Evolutionary conservation across 2,329 filamentous ascomycete genomes (phyloP).

Genomic region (Neofusicoccum kwambonambiense): DNA sequence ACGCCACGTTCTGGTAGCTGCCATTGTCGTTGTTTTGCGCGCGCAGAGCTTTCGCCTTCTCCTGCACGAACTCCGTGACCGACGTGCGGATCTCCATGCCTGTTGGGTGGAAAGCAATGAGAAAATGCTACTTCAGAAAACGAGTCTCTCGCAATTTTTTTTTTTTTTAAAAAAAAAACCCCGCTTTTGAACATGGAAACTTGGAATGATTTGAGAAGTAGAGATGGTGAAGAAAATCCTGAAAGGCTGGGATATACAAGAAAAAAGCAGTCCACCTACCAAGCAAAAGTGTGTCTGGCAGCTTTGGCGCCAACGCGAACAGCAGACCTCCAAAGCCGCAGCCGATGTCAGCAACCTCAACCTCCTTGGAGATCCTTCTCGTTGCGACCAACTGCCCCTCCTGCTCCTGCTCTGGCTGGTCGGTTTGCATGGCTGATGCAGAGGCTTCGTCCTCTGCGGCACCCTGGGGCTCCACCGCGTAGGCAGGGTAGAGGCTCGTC

Average conservation of each 20-base stretch:
- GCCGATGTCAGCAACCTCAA: conserved; percentile 94
- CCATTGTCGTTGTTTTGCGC: conserved; percentile 56
- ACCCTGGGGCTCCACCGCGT: conserved; percentile 42
- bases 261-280: conserved; percentile 52
- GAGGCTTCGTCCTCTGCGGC: background rate
- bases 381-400: conserved; percentile 25
- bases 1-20: conserved; percentile 80
- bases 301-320: conserved; percentile 75
- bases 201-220: no score
- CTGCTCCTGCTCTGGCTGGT: conserved; percentile 20
- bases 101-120: conserved; percentile 32
- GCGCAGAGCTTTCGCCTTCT: conserved; percentile 80
- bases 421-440: conserved; percentile 2
- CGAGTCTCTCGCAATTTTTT: background rate
- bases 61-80: conserved; percentile 86
- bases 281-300: conserved; percentile 80
- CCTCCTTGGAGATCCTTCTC: conserved; percentile 59
- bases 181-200: background rate
- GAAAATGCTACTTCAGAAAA: background rate
- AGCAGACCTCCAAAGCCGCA: conserved; percentile 93
- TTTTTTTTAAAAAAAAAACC: no score
- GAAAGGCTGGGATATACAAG: background rate
- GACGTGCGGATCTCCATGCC: conserved; percentile 90
- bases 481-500: conserved; percentile 78
- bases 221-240: background rate